Percentiles rank a stretch among this genome's conserved stretches.
Conservation (phyloP, 2,329 filamentous ascomycete genomes). For the Paraphaeosphaeria sporulosa region DNA sequence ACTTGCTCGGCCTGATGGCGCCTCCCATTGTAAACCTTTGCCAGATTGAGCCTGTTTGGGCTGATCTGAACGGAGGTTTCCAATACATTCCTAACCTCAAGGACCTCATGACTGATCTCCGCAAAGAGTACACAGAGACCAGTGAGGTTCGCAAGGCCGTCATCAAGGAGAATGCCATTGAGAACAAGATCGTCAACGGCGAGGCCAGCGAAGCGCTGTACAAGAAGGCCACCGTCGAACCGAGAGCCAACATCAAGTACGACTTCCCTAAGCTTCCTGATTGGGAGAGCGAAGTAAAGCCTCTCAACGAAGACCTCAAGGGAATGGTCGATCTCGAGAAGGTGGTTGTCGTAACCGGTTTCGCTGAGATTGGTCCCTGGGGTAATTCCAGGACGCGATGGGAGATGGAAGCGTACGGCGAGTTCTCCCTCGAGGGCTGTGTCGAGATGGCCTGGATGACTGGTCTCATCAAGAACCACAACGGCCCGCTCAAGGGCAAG, state of each 20-base stretch:
- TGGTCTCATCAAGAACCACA: constrained; percentile 99
- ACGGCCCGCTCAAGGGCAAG: constrained; percentile 93
- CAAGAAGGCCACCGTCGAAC: constrained; percentile 92
- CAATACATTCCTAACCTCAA: constrained; percentile 98
- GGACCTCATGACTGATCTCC: constrained; percentile 88
- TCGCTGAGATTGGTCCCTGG: constrained; percentile 96
- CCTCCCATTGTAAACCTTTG: constrained; percentile 93
- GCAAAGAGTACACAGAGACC: constrained; percentile 93
- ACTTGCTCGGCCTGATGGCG: constrained; percentile 94
- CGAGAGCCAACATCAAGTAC: constrained; percentile 97
- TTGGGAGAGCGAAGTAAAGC: constrained; percentile 90
- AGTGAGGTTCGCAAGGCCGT: constrained; percentile 93
- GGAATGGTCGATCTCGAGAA: constrained; percentile 99
- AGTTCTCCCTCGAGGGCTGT: constrained; percentile 97
- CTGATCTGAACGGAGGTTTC: constrained; percentile 95
- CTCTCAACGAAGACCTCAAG: constrained; percentile 86
- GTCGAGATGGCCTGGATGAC: constrained; percentile 99
- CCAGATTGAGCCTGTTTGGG: constrained; percentile 94
- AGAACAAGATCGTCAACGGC: constrained; percentile 97
- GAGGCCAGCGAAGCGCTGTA: constrained; percentile 91
- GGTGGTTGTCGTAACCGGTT: constrained; percentile 96
- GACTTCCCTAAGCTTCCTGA: constrained; percentile 90
- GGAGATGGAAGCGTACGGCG: constrained; percentile 98
- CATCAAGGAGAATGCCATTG: constrained; percentile 92
- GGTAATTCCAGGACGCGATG: constrained; percentile 97